phyloP scores from a whole-genome alignment of 106 monocot genomes.

The Agapanthus africanus region DNA sequence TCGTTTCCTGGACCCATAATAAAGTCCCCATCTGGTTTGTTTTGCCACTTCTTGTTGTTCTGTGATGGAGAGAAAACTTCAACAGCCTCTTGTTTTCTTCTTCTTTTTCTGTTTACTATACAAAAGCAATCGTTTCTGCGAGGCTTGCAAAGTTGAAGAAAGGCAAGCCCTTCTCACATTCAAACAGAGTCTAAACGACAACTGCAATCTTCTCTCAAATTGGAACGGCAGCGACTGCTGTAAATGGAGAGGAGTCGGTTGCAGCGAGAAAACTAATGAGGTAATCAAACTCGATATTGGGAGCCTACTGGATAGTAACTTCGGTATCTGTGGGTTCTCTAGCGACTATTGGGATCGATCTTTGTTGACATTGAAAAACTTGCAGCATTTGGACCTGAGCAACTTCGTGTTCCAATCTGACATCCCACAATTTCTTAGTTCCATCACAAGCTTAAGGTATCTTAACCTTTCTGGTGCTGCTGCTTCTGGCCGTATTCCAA shows the following conservation, averaged over 20 bases:
- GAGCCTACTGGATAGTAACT: too few species aligned
- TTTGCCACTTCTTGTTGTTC: not conserved
- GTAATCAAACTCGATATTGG: constrained; percentile 24
- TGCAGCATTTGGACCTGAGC: not conserved
- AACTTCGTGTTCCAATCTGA: not conserved
- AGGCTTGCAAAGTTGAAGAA: not conserved
- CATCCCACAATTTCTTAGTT: not conserved
- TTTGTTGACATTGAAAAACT: not conserved
- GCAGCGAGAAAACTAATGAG: constrained; percentile 15
- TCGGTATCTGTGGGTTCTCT: not conserved
- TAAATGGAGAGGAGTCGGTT: constrained; percentile 29
- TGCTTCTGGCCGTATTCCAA: not conserved
- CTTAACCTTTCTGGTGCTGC: not conserved
- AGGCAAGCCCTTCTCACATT: constrained; percentile 19
- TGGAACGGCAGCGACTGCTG: constrained; percentile 39
- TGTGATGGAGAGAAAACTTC: not conserved
- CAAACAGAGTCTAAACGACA: constrained; percentile 10
- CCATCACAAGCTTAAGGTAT: not conserved
- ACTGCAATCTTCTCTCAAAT: not conserved
- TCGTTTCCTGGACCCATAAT: too few species aligned
- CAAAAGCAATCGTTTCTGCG: not conserved
- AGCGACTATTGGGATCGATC: not conserved
- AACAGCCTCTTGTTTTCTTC: too few species aligned
- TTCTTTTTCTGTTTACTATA: not conserved
- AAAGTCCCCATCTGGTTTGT: too few species aligned